Percentiles rank a stretch among this genome's conserved stretches.
Evolutionary conservation across 768 basidiomycete species (phyloP).

Genomic region (Pleurotus pulmonarius): DNA sequence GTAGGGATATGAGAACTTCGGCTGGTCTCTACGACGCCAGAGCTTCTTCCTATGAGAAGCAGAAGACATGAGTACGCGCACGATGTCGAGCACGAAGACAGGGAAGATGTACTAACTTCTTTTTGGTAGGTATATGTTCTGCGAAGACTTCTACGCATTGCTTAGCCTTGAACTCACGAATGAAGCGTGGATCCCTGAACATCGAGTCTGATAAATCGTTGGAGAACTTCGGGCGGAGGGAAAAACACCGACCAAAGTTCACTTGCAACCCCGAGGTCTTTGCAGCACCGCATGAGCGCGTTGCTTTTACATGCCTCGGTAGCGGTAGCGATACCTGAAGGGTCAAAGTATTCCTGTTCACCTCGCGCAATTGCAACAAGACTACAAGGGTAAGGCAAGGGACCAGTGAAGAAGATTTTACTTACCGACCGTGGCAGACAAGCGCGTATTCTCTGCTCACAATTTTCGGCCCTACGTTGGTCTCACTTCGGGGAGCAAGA

Average conservation of each 20-base stretch:
- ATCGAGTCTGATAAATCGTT: background rate
- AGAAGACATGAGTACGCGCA: background rate
- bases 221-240: background rate
- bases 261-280: conserved; percentile 93
- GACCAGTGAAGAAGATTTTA: conserved; percentile 4
- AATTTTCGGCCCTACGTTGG: conserved; percentile 81
- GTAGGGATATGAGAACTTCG: conserved; percentile 85
- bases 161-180: conserved; percentile 86
- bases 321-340: conserved; percentile 85
- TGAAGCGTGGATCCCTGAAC: conserved; percentile 90
- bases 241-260: conserved; percentile 77
- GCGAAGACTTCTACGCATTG: conserved; percentile 83
- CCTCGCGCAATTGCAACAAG: conserved; percentile 89
- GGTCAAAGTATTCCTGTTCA: conserved; percentile 96
- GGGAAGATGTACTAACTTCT: conserved; percentile 63
- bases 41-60: conserved; percentile 69
- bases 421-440: conserved; percentile 87
- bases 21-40: conserved; percentile 85
- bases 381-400: conserved; percentile 32
- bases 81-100: background rate
- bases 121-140: conserved; percentile 81
- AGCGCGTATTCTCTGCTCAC: conserved; percentile 94
- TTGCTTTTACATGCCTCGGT: conserved; percentile 96
- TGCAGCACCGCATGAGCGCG: conserved; percentile 96
- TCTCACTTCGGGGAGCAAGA: conserved; percentile 88